These are phyloP conservation scores for Phaeosphaeria sp. DNA, from an alignment of 2,329 filamentous ascomycete genomes.

Conservation along the genomic window DNA sequence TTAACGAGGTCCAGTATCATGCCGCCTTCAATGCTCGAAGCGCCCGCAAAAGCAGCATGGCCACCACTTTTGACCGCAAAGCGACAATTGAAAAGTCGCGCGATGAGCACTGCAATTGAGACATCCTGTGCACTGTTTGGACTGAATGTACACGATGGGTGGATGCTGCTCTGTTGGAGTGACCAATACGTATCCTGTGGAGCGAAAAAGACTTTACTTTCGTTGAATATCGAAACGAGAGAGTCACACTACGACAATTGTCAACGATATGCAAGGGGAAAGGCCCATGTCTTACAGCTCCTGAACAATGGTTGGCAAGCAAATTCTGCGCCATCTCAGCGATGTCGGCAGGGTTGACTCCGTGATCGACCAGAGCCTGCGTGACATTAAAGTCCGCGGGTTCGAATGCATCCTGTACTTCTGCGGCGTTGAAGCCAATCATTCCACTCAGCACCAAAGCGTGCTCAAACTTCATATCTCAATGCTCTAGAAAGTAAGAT, in stretches of 20 bases:
- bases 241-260: background rate
- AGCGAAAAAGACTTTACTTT: background rate
- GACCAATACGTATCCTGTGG: constrained; percentile 29
- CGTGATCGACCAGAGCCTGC: constrained; percentile 21
- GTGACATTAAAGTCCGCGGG: constrained; percentile 25
- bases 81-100: constrained; percentile 36
- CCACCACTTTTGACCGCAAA: constrained; percentile 51
- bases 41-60: constrained; percentile 34
- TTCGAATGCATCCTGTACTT: constrained; percentile 14
- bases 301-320: constrained; percentile 17
- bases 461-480: background rate
- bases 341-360: constrained; percentile 21
- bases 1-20: constrained; percentile 38
- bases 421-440: background rate
- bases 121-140: constrained; percentile 24
- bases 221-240: background rate
- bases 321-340: constrained; percentile 12
- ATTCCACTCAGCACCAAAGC: background rate
- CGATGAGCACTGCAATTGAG: constrained; percentile 25
- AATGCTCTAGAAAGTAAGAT: background rate
- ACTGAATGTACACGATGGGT: constrained; percentile 37
- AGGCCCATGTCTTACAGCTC: constrained; percentile 21
- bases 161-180: constrained; percentile 26
- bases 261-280: constrained; percentile 12
- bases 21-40: constrained; percentile 40